A percentile compares a stretch with the other conserved stretches of the same genome.
These are phyloP conservation scores for Cercospora beticola DNA, from an alignment of 2,329 filamentous ascomycete genomes.

Conservation along the genomic window DNA sequence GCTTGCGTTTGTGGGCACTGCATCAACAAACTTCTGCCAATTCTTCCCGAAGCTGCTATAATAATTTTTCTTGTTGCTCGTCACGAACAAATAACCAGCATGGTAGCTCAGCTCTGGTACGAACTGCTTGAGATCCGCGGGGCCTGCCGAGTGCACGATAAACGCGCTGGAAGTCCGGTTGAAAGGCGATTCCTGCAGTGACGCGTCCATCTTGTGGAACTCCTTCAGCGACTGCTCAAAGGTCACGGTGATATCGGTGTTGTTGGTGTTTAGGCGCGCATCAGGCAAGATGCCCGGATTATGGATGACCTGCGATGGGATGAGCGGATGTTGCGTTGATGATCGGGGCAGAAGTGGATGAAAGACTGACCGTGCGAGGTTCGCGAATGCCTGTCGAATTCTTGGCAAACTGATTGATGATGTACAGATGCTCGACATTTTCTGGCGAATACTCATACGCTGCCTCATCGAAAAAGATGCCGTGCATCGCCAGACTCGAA, in stretches of 20 bases:
- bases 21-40: constrained; percentile 23
- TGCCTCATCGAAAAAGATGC: constrained; percentile 35
- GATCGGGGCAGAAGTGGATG: background rate
- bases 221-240: constrained; percentile 27
- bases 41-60: constrained; percentile 21
- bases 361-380: constrained; percentile 18
- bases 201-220: constrained; percentile 8
- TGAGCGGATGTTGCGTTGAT: background rate
- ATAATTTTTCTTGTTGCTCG: constrained; percentile 13
- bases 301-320: constrained; percentile 25
- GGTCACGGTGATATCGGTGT: constrained; percentile 27
- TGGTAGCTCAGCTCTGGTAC: constrained; percentile 18
- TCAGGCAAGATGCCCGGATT: constrained; percentile 27
- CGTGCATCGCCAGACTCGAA: constrained; percentile 28
- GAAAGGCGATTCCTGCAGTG: constrained; percentile 16
- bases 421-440: constrained; percentile 13
- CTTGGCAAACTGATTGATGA: constrained; percentile 23
- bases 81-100: constrained; percentile 24
- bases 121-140: constrained; percentile 19
- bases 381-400: constrained; percentile 18
- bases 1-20: constrained; percentile 8
- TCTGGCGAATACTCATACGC: constrained; percentile 21
- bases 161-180: constrained; percentile 19
- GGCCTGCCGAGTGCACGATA: constrained; percentile 26
- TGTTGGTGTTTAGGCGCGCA: constrained; percentile 11